Evolutionary conservation across 108 stramenopile species (phyloP), one percentile per base, ranked within the genome.

Genomic region (Seminavis robusta): DNA sequence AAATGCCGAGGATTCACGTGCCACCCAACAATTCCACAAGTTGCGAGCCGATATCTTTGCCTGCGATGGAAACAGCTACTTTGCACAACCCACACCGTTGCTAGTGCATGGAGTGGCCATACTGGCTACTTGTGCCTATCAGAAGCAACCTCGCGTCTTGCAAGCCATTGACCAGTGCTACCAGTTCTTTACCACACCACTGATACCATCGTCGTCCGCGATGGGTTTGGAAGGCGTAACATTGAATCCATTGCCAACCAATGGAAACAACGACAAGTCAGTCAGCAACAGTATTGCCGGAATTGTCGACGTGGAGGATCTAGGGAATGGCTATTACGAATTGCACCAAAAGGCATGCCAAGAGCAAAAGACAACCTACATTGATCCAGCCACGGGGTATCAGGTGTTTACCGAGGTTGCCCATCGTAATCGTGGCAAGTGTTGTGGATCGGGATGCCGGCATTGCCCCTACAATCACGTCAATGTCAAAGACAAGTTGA

Each of bases 361-460:
- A 27, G 40, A 47, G 30, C 74, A 75, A 16, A 42, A 71, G 56
- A 40, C 63, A 32, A 63, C 47, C 11, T 96, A 96, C 56, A 61
- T 20, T 8, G 96, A 97, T 61, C 96, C 96, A 20, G 64, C 43
- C 4, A 94, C 94, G 0, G 94, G 89, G 0, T 95, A 88, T 58
- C 71, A 53, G 19, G 94, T 95, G 1, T 95, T 97, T 68, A 94
- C 96, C 13, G 77, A 84, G 47, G 50, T 88, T 19, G 86, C 90
- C 7, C 94, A 94, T 52, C 54, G 73, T 28, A 59, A 73, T 42
- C 78, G 94, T 37, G 96, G 94, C 3, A 89, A 67, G 50, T 97
- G 96, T 64, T 97, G 96, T 71, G 96, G 96, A 7, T 86, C 82
- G 32, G 77, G 75, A 26, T 97, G 96, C 78, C 73, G 96, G 5